Percentiles rank a stretch among this genome's conserved stretches.
phyloP scores from a whole-genome alignment of 2,329 filamentous ascomycete species.

The Epichloe bromicola region DNA sequence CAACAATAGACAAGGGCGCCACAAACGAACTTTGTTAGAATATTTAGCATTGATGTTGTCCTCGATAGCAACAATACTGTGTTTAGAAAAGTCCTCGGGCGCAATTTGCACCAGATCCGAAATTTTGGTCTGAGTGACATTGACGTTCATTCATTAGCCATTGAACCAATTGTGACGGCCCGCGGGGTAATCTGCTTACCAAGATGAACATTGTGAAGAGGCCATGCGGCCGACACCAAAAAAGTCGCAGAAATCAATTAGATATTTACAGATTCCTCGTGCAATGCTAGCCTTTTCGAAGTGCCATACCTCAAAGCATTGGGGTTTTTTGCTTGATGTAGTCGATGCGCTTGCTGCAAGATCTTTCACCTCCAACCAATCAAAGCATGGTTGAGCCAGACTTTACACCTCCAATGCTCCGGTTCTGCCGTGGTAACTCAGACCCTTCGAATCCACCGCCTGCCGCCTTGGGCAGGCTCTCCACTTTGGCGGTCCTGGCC shows the following conservation, averaged over 20 bases:
- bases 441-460: not conserved
- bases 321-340: not conserved
- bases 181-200: conserved; percentile 17
- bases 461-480: not conserved
- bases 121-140: conserved; percentile 60
- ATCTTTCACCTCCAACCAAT: conserved; percentile 2
- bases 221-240: not conserved
- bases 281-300: not conserved
- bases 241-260: not conserved
- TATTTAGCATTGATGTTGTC: conserved; percentile 97
- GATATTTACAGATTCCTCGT: not conserved
- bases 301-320: not conserved
- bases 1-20: not conserved
- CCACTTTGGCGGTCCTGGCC: not conserved
- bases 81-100: conserved; percentile 76
- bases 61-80: conserved; percentile 73
- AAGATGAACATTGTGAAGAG: conserved; percentile 35
- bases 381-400: not conserved
- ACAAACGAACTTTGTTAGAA: conserved; percentile 59
- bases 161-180: not conserved
- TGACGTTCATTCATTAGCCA: not conserved
- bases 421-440: not conserved
- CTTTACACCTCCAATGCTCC: not conserved
- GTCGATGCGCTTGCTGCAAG: not conserved
- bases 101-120: conserved; percentile 88